A percentile compares a stretch with the other conserved stretches of the same genome.
phyloP scores from a whole-genome alignment of 73 alveolate species.

The Paraurostyla sp. region DNA sequence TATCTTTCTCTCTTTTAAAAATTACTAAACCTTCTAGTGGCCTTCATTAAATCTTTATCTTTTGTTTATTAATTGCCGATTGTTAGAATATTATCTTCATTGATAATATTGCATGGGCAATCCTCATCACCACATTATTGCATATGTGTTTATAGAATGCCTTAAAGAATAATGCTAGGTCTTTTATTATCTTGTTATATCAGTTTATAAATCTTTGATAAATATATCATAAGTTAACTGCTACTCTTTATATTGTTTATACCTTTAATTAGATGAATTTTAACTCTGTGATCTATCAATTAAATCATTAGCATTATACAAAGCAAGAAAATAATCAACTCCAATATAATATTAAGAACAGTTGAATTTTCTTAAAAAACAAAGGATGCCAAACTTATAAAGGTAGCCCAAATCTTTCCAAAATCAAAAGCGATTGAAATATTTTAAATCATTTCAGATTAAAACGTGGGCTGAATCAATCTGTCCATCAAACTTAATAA shows the following conservation, averaged over 20 bases:
- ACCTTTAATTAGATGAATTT: not conserved
- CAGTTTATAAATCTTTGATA: not conserved
- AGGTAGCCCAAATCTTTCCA: too few species aligned
- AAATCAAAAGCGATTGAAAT: too few species aligned
- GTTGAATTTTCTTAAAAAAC: too few species aligned
- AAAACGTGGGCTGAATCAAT: not conserved
- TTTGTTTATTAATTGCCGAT: not conserved
- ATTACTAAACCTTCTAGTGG: not conserved
- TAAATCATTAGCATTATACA: not conserved
- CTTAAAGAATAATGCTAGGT: slow-evolving; percentile 3
- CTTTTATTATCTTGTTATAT: not conserved
- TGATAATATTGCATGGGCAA: slow-evolving; percentile 23
- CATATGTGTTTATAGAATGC: not conserved
- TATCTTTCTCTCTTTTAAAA: not conserved
- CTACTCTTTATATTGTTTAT: not conserved
- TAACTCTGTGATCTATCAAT: not conserved
- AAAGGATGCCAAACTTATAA: too few species aligned
- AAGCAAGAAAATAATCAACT: too few species aligned
- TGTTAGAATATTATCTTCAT: not conserved
- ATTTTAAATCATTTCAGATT: too few species aligned
- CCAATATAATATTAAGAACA: too few species aligned
- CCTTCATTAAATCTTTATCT: not conserved
- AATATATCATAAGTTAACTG: not conserved
- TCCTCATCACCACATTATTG: slow-evolving; percentile 4
- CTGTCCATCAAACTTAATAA: not conserved